Percentiles rank a stretch among this genome's conserved stretches.
Evolutionary conservation across 495 filamentous ascomycete species (phyloP).

Genomic region (Entonaema liquescens): DNA sequence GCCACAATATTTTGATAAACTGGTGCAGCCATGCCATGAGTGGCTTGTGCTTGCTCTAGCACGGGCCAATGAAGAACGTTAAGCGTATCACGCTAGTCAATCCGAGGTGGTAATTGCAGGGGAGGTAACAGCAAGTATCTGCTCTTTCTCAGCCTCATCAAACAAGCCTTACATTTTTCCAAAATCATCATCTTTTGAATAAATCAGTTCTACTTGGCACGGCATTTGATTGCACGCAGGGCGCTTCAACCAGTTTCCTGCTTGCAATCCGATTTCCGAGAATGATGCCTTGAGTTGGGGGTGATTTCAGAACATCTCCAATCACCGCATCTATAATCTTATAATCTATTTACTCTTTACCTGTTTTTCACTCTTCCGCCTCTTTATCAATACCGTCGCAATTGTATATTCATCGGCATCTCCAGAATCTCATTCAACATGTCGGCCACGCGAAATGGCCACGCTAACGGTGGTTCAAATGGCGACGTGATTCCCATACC

Average conservation of each 20-base stretch:
- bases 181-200: slow-evolving; percentile 9
- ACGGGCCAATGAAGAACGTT: neutral
- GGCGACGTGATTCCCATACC: slow-evolving; percentile 27
- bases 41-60: neutral
- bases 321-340: slow-evolving; percentile 1
- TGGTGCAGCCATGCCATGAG: neutral
- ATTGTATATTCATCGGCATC: neutral
- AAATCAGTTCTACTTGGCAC: neutral
- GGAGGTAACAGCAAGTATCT: neutral
- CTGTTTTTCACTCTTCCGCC: neutral
- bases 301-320: slow-evolving; percentile 21
- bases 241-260: neutral
- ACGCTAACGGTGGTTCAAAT: slow-evolving; percentile 43
- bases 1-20: neutral
- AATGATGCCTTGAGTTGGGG: slow-evolving; percentile 24
- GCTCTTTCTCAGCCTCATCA: slow-evolving; percentile 34
- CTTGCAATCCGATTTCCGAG: neutral
- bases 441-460: slow-evolving; percentile 47
- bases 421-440: slow-evolving; percentile 25
- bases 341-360: neutral
- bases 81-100: neutral
- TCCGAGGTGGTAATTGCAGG: neutral
- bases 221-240: slow-evolving; percentile 4
- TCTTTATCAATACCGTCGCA: slow-evolving; percentile 4
- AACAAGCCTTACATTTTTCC: slow-evolving; percentile 23